These are phyloP conservation scores for Sordariomycetes sp. DNA, from an alignment of 2,329 filamentous ascomycete genomes.

Conservation along the genomic window DNA sequence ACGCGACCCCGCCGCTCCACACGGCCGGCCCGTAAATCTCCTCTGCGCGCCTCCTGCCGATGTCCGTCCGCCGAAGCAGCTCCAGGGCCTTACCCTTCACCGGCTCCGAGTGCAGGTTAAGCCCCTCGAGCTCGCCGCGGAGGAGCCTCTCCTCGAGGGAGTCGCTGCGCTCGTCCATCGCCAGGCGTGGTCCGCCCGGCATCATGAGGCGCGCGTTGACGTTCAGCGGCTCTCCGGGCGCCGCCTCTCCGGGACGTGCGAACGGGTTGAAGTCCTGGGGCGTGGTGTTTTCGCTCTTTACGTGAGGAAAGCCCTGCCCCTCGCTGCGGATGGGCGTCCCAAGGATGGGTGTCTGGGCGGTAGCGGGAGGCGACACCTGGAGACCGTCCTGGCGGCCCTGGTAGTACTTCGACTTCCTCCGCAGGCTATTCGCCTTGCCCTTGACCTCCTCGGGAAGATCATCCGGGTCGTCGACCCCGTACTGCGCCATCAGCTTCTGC, in stretches of 20 bases:
- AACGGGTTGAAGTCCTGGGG: too few relatives aligned
- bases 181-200: slow-evolving; percentile 28
- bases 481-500: slow-evolving; percentile 83
- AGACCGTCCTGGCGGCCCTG: slow-evolving; percentile 23
- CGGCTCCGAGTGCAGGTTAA: slow-evolving; percentile 32
- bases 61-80: slow-evolving; percentile 37
- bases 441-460: slow-evolving; percentile 77
- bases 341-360: slow-evolving; percentile 1
- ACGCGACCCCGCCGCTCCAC: slow-evolving; percentile 19
- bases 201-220: slow-evolving; percentile 33
- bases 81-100: slow-evolving; percentile 41
- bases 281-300: slow-evolving; percentile 6
- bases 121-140: slow-evolving; percentile 30
- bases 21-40: slow-evolving; percentile 38
- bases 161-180: slow-evolving; percentile 23
- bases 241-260: slow-evolving; percentile 11
- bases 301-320: not conserved
- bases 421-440: slow-evolving; percentile 63
- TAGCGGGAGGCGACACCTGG: not conserved
- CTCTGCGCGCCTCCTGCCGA: slow-evolving; percentile 37
- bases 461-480: slow-evolving; percentile 82
- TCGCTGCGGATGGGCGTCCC: slow-evolving; percentile 7
- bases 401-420: slow-evolving; percentile 55
- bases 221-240: slow-evolving; percentile 26
- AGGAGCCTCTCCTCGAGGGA: slow-evolving; percentile 41